phyloP scores from a whole-genome alignment of 768 basidiomycete genomes.

The Leccinum pellstonianum region DNA sequence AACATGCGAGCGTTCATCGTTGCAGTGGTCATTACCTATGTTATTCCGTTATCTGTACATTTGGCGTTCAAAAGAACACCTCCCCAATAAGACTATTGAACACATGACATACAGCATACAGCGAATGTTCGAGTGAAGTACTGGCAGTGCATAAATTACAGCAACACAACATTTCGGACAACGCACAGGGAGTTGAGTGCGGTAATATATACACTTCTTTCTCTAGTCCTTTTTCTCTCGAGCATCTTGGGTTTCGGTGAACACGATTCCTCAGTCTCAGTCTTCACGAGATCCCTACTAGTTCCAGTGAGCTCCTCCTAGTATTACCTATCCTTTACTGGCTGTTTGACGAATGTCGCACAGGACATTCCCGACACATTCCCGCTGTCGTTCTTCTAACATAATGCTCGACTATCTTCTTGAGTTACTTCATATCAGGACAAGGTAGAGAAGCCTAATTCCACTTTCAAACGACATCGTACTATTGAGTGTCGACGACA shows the following conservation, averaged over 20 bases:
- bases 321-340: neutral
- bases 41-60: neutral
- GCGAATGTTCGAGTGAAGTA: no score
- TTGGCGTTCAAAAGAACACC: neutral
- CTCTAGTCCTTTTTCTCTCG: neutral
- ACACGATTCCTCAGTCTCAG: neutral
- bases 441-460: conserved; percentile 1
- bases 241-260: neutral
- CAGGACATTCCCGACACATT: neutral
- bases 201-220: neutral
- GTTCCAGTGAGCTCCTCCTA: neutral
- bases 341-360: neutral
- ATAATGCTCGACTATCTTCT: conserved; percentile 3
- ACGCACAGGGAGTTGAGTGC: neutral
- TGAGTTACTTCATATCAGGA: neutral
- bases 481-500: neutral
- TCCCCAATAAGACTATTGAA: neutral
- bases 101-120: neutral
- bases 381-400: neutral
- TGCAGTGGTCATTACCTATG: neutral
- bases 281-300: neutral
- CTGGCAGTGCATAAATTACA: neutral
- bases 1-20: neutral
- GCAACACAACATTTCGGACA: no score
- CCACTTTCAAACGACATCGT: neutral